phyloP scores from a whole-genome alignment of 2,329 filamentous ascomycete species.

The Penicillium sp. region DNA sequence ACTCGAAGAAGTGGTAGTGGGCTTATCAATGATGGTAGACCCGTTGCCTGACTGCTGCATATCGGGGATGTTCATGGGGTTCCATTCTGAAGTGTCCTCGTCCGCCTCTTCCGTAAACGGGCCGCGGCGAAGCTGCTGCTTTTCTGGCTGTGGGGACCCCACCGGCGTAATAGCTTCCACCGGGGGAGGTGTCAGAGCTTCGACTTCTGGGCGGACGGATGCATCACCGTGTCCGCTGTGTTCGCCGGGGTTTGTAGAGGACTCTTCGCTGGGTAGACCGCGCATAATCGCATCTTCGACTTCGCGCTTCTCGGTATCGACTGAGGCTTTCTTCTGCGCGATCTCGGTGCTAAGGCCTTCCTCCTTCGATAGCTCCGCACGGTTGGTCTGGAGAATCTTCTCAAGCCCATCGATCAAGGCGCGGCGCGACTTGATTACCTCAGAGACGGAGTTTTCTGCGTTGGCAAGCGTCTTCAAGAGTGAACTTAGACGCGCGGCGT shows the following conservation, averaged over 20 bases:
- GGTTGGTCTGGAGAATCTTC: conserved; percentile 68
- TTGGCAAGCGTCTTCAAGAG: conserved; percentile 81
- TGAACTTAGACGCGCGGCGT: conserved; percentile 78
- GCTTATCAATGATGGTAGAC: conserved; percentile 7
- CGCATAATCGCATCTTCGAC: conserved; percentile 89
- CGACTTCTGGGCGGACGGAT: conserved; percentile 62
- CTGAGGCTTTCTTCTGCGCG: conserved; percentile 56
- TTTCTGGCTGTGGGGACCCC: conserved; percentile 38
- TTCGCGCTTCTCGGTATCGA: conserved; percentile 73
- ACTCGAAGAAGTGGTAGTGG: conserved; percentile 3
- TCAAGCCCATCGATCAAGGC: conserved; percentile 71
- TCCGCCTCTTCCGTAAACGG: conserved; percentile 15
- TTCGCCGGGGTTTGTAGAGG: conserved; percentile 40
- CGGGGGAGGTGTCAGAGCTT: conserved; percentile 74
- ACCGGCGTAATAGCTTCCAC: conserved; percentile 50
- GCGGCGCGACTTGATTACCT: conserved; percentile 76
- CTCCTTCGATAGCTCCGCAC: conserved; percentile 60
- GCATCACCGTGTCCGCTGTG: conserved; percentile 23
- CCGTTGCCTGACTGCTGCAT: conserved; percentile 16
- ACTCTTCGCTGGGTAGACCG: conserved; percentile 58
- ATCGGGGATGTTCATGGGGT: conserved; percentile 15
- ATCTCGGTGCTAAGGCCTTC: conserved; percentile 58
- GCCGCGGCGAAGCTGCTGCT: conserved; percentile 26
- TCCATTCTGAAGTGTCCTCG: conserved; percentile 6
- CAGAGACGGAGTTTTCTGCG: conserved; percentile 79